phyloP scores from a whole-genome alignment of 2,329 filamentous ascomycete species.

The Alternaria hordeiaustralica region DNA sequence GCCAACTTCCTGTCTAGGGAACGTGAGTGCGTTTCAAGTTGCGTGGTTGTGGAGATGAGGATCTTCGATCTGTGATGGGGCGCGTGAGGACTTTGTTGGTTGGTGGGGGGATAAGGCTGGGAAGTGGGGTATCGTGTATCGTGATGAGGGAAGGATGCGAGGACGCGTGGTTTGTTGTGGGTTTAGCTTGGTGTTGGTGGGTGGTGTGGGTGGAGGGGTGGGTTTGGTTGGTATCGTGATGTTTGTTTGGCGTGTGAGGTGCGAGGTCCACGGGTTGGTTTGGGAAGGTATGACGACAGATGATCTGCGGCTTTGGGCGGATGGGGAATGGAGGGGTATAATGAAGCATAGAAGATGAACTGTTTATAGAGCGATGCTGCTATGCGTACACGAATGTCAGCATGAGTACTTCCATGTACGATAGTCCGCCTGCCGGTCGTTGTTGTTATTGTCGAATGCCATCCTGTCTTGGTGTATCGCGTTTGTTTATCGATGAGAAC shows the following conservation, averaged over 20 bases:
- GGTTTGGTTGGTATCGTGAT: background rate
- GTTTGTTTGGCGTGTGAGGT: background rate
- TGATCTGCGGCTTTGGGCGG: background rate
- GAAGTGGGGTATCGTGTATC: conserved; percentile 1
- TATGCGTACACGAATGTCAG: no score
- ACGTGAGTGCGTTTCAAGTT: background rate
- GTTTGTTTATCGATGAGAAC: no score
- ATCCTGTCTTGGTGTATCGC: no score
- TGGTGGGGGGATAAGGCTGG: background rate
- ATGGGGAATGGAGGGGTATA: no score
- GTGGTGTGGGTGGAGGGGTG: background rate
- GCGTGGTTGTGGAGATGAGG: background rate
- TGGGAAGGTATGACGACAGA: conserved; percentile 7
- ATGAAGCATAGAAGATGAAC: no score
- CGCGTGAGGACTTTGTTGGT: background rate
- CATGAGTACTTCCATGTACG: no score
- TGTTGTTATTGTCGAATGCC: no score
- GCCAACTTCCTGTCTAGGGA: background rate
- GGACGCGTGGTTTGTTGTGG: background rate
- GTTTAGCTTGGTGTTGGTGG: background rate
- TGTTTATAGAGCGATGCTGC: no score
- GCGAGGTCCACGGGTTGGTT: background rate
- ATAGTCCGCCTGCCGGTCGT: no score
- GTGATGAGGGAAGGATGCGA: background rate
- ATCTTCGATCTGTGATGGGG: background rate